Conservation (phyloP, 768 basidiomycete genomes). For the Macrolepiota albuminosa region DNA sequence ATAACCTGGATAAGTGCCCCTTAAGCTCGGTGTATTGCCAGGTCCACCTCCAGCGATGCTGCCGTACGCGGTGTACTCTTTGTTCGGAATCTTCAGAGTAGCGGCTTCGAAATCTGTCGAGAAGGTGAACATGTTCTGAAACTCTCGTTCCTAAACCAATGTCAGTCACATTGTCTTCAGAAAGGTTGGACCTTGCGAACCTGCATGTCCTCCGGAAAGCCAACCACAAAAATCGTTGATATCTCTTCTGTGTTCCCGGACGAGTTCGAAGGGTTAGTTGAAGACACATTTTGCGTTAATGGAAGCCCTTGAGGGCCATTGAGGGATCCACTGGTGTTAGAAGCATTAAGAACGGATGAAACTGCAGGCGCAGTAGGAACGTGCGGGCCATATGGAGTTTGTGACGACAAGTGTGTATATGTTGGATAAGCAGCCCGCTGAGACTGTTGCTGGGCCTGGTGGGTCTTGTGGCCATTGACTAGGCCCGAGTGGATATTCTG, state of each 20-base stretch:
- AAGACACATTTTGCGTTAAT: conserved; percentile 19
- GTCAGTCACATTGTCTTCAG: conserved; percentile 13
- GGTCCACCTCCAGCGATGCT: conserved; percentile 25
- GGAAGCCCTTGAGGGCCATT: conserved; percentile 21
- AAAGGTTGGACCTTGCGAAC: conserved; percentile 38
- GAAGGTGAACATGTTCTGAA: conserved; percentile 99
- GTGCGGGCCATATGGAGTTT: conserved; percentile 74
- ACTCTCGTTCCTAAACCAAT: conserved; percentile 83
- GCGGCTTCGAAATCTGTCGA: conserved; percentile 95
- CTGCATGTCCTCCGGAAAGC: conserved; percentile 99
- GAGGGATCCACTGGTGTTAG: conserved; percentile 14
- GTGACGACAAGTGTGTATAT: conserved; percentile 54
- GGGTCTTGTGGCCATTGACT: conserved; percentile 17
- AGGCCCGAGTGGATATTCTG: conserved; percentile 18
- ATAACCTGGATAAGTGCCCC: conserved; percentile 21
- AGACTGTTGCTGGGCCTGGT: conserved; percentile 22
- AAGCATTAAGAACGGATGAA: conserved; percentile 17
- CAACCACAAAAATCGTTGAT: conserved; percentile 96
- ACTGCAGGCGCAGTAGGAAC: conserved; percentile 36
- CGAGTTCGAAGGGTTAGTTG: conserved; percentile 21
- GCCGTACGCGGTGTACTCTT: conserved; percentile 78
- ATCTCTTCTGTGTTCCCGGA: conserved; percentile 71
- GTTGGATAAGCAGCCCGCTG: conserved; percentile 25
- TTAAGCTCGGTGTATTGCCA: conserved; percentile 11
- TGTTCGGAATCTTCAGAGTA: conserved; percentile 94